These are phyloP conservation scores for Onygenales sp. DNA, from an alignment of 2,329 filamentous ascomycete species.

Conservation along the genomic window DNA sequence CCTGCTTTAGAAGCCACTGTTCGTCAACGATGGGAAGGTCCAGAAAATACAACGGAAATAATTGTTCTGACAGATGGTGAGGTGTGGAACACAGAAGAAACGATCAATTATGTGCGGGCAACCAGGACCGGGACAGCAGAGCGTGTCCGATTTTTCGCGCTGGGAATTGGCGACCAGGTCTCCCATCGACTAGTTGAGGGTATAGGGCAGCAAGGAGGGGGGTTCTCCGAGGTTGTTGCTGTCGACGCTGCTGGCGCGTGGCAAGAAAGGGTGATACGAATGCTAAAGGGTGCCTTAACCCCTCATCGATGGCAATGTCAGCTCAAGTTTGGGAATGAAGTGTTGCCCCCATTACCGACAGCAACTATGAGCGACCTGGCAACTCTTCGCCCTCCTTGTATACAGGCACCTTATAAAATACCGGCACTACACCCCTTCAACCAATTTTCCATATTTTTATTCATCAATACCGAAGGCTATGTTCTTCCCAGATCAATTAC, in stretches of 20 bases:
- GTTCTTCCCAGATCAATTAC: not conserved
- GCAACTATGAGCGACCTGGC: not conserved
- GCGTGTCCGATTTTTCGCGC: too few relatives aligned
- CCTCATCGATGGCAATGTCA: not conserved
- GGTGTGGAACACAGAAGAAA: constrained; percentile 4
- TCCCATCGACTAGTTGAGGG: not conserved
- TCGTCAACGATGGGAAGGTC: not conserved
- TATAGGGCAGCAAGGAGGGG: not conserved
- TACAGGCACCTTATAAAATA: not conserved
- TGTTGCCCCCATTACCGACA: not conserved
- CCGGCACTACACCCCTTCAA: not conserved
- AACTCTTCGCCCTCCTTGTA: not conserved
- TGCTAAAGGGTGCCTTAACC: not conserved
- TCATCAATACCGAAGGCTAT: not conserved
- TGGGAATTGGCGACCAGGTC: too few relatives aligned
- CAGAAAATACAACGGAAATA: not conserved
- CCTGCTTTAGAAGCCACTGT: not conserved
- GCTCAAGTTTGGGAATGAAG: not conserved
- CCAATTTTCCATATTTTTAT: not conserved
- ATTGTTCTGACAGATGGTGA: constrained; percentile 8
- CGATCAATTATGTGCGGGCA: constrained; percentile 1
- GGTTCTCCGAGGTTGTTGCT: not conserved
- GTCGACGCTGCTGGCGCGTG: not conserved
- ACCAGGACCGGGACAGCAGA: too few relatives aligned
- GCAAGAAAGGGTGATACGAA: not conserved